These are phyloP conservation scores for Raddia guianensis DNA, from an alignment of 176 grass and related monocot species.

Conservation along the genomic window DNA sequence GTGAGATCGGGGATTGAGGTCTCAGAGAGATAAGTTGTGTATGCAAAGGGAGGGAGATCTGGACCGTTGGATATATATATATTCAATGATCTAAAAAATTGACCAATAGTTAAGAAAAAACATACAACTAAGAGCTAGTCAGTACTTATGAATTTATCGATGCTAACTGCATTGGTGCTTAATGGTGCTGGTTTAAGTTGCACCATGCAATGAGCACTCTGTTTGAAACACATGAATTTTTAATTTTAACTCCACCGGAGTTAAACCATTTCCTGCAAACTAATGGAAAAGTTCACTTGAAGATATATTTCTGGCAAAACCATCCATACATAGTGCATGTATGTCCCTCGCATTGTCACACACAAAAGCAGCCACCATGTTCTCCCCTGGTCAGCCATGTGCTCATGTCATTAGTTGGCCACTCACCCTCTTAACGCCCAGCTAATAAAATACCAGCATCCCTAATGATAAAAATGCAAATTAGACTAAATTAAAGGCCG, in stretches of 20 bases:
- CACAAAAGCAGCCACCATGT: background rate
- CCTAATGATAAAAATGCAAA: slow-evolving; percentile 22
- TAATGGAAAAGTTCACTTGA: too few relatives aligned
- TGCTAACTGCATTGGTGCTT: background rate
- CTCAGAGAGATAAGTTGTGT: too few relatives aligned
- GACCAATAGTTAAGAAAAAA: too few relatives aligned
- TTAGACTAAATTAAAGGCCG: background rate
- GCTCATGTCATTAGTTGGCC: slow-evolving; percentile 44
- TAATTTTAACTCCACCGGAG: too few relatives aligned
- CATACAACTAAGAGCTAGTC: too few relatives aligned
- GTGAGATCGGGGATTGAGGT: too few relatives aligned
- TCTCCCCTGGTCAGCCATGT: slow-evolving; percentile 37
- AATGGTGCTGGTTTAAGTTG: background rate
- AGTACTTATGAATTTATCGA: background rate
- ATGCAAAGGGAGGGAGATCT: too few relatives aligned
- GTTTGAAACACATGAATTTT: too few relatives aligned
- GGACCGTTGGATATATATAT: too few relatives aligned
- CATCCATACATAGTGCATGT: background rate
- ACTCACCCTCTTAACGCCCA: slow-evolving; percentile 10
- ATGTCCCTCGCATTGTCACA: background rate
- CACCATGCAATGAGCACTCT: background rate
- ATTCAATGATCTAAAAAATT: too few relatives aligned
- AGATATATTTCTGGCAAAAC: too few relatives aligned
- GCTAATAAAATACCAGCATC: slow-evolving; percentile 24
- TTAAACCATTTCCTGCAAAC: too few relatives aligned